Evolutionary conservation across 148 eudicot genomes (phyloP).

Genomic region (Rhododendron henanense): DNA sequence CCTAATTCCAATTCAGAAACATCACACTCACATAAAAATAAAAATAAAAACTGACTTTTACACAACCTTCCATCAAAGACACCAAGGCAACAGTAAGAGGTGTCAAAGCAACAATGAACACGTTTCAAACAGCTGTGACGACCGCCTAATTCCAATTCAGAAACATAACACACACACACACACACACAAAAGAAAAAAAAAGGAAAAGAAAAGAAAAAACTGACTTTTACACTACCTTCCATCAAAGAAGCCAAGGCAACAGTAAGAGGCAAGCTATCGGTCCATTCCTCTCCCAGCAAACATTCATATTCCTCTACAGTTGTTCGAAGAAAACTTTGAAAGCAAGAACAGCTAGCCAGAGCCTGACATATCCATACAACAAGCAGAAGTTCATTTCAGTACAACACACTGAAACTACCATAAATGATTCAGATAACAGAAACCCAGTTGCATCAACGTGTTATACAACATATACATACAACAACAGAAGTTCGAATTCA

Average conservation of each 20-base stretch:
- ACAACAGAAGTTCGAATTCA: background rate
- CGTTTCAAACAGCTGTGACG: background rate
- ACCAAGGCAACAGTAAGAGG: constrained; percentile 62
- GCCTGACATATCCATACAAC: constrained; percentile 33
- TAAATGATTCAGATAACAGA: background rate
- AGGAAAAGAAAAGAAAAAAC: background rate
- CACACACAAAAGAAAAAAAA: too few species aligned
- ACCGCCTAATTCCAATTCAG: background rate
- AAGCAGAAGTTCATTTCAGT: background rate
- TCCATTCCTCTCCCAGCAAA: constrained; percentile 34
- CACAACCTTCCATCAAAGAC: constrained; percentile 63
- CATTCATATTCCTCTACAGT: constrained; percentile 35
- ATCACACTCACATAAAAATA: background rate
- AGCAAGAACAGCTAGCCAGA: constrained; percentile 77
- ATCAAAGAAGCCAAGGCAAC: constrained; percentile 57
- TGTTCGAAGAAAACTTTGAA: constrained; percentile 40
- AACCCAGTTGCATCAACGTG: background rate
- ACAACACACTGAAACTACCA: background rate
- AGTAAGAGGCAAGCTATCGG: constrained; percentile 49
- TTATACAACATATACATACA: constrained; percentile 20
- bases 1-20: background rate
- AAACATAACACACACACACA: background rate
- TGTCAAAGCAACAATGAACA: background rate
- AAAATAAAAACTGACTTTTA: background rate
- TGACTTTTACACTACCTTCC: constrained; percentile 44